Base-by-base conservation (phyloP, 1,284 basidiomycete genomes). In the Hymenochaete sp. region DNA sequence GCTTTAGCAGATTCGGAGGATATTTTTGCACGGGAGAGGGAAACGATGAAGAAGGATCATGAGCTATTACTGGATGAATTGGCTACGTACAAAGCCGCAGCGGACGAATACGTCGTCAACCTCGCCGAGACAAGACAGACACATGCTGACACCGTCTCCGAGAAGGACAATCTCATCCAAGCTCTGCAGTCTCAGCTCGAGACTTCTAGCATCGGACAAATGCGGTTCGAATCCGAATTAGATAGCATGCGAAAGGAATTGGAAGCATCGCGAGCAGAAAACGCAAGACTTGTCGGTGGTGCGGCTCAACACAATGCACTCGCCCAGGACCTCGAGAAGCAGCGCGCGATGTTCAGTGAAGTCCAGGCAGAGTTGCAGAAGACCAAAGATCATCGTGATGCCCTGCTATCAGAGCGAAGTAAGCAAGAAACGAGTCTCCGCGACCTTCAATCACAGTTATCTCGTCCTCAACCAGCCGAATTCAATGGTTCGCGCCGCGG, bases 311-410 rank as follows among this genome's bases (percentile, higher is more conserved):
- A 77, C 21, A 75, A 85, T 54, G 79, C 80, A 10, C 68, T 87
- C 35, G 73, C 75, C 8, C 68, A 73, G 21, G 85, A 93, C 57
- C 67, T 92, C 22, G 85, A 90, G 53, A 74, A 70, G 31, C 81
- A 88, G 60, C 82, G 83, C 31, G 79, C 78, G 13, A 67, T 78
- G 37, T 69, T 92, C 16, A 77, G 77, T 26, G 84, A 88, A 53
- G 64, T 82, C 57, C 87, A 89, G 55, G 74, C 80, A 49, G 81
- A 75, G 54, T 64, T 91, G 19, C 82, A 83, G 57, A 75, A 73
- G 44, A 76, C 79, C 54, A 81, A 82, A 65, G 83, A 88, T 55
- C 85, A 90, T 63, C 84, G 84, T 59, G 88, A 91, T 57, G 70
- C 57, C 10, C 67, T 91, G 16, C 77, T 80, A 48, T 68, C 72